Base-by-base conservation (phyloP, 768 basidiomycete species). In the Porphyrellus cyaneotinctus region DNA sequence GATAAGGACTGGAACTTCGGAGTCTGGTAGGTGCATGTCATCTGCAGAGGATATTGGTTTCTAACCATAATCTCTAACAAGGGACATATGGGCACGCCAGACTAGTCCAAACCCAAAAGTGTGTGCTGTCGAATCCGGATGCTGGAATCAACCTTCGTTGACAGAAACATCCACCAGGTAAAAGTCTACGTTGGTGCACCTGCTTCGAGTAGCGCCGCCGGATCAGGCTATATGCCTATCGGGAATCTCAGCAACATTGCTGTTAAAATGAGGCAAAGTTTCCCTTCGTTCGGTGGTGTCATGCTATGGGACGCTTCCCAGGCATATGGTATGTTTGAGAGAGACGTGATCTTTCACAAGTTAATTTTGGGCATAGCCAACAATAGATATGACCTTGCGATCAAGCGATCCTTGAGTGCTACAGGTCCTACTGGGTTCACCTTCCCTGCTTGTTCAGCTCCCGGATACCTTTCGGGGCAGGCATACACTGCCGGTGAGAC, bases 361-460 rank as follows among this genome's bases (percentile, higher is more conserved):
- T 42, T 64, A 49, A 56, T 24, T 42, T 26, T 49, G 52, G 51
- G 20, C n/a, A 10, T 45, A 74, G 85, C 73, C 26, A 87, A 87
- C 61, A 69, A 72, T 52, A 77, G 80, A 26, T 87, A 77, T 57
- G 83, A 85, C 59, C 63, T 75, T 15, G 79, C 76, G 7, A 79
- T 85, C 54, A 87, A 88, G 69, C 76, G 78, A 52, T 75, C 79
- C 24, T 72, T 87, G 33, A 66, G 69, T 14, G 78, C 79, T 14
- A 80, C 84, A 32, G 84, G 85, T 43, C 82, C 83, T n/a, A 82
- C 80, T 17, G 83, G 84, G 9, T 87, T 87, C 66, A 80, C 78
- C 3, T 86, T 75, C 67, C 83, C 84, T 15, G 57, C 78, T 46
- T 87, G 84, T 63, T 74, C 78, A 36, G 81, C 83, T 11, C 72